Conservation (phyloP, 2,329 filamentous ascomycete genomes). For the Exophiala aquamarina region DNA sequence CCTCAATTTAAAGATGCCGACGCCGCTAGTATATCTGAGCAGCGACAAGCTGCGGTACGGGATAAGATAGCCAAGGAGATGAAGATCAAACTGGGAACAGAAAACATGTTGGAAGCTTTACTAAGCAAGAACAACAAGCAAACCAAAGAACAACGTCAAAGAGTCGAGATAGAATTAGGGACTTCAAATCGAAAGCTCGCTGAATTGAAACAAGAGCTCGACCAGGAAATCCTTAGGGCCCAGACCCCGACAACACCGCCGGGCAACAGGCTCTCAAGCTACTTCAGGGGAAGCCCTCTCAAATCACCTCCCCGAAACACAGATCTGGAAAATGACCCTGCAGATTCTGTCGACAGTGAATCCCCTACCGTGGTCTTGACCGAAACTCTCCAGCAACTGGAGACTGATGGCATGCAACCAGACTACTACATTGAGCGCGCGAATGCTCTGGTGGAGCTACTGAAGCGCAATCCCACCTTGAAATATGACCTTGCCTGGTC, state of each 20-base stretch:
- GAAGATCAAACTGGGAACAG: constrained; percentile 96
- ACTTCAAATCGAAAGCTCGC: constrained; percentile 75
- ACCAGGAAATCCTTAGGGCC: constrained; percentile 60
- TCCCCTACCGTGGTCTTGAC: constrained; percentile 89
- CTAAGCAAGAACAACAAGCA: constrained; percentile 96
- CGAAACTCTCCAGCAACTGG: constrained; percentile 86
- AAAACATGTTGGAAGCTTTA: constrained; percentile 94
- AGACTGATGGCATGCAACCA: constrained; percentile 80
- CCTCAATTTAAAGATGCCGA: constrained; percentile 57
- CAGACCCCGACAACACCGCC: constrained; percentile 54
- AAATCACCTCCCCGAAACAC: constrained; percentile 51
- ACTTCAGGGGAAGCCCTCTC: constrained; percentile 57
- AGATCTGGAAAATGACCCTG: constrained; percentile 57
- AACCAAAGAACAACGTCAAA: constrained; percentile 76
- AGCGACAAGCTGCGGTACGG: constrained; percentile 71
- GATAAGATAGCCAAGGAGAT: constrained; percentile 91
- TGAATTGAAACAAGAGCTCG: constrained; percentile 58
- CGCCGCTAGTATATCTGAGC: constrained; percentile 62
- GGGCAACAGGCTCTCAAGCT: constrained; percentile 51
- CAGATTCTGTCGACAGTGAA: constrained; percentile 62
- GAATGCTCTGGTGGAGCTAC: constrained; percentile 92
- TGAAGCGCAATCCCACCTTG: constrained; percentile 85
- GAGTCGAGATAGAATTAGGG: constrained; percentile 84
- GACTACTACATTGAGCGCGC: constrained; percentile 95
- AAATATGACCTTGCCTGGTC: constrained; percentile 98